These are phyloP conservation scores for Lactarius pseudohatsudake DNA, from an alignment of 768 basidiomycete species.

Conservation along the genomic window DNA sequence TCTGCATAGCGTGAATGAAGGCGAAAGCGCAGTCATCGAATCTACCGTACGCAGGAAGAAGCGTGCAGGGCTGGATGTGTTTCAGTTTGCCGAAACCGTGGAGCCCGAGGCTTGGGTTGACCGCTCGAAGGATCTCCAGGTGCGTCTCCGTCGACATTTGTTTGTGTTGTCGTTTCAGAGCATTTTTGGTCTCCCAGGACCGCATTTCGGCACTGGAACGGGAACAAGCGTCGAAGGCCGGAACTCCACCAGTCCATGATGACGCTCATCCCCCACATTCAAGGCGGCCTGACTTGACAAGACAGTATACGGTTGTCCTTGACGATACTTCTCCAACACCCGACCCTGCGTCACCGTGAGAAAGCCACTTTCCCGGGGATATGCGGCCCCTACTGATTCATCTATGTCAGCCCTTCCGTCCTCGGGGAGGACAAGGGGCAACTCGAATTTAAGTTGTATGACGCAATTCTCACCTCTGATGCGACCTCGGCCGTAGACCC, in stretches of 20 bases:
- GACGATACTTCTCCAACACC: conserved; percentile 4
- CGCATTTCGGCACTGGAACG: conserved; percentile 33
- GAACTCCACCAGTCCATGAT: not conserved
- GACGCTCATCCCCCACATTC: not conserved
- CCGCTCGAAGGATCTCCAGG: conserved; percentile 61
- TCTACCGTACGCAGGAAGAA: conserved; percentile 56
- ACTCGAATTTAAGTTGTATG: conserved; percentile 64
- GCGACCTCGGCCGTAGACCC: conserved; percentile 39
- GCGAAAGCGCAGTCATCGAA: conserved; percentile 54
- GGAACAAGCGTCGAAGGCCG: conserved; percentile 21
- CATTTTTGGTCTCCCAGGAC: conserved; percentile 24
- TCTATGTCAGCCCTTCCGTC: conserved; percentile 51
- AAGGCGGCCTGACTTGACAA: conserved; percentile 23
- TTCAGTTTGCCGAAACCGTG: conserved; percentile 80
- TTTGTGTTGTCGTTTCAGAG: not conserved
- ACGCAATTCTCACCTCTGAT: conserved; percentile 48
- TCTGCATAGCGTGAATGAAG: conserved; percentile 17
- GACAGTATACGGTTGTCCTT: conserved; percentile 27
- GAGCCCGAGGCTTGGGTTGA: conserved; percentile 70
- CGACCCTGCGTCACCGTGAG: conserved; percentile 33
- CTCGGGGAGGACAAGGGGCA: conserved; percentile 34
- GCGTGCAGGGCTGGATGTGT: conserved; percentile 55
- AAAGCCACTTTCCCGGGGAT: not conserved
- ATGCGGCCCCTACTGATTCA: not conserved
- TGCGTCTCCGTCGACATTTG: conserved; percentile 35